A percentile compares a stretch with the other conserved stretches of the same genome.
phyloP scores from a whole-genome alignment of 1,139 yeast genomes.

The Tardiomyces digboiensis region DNA sequence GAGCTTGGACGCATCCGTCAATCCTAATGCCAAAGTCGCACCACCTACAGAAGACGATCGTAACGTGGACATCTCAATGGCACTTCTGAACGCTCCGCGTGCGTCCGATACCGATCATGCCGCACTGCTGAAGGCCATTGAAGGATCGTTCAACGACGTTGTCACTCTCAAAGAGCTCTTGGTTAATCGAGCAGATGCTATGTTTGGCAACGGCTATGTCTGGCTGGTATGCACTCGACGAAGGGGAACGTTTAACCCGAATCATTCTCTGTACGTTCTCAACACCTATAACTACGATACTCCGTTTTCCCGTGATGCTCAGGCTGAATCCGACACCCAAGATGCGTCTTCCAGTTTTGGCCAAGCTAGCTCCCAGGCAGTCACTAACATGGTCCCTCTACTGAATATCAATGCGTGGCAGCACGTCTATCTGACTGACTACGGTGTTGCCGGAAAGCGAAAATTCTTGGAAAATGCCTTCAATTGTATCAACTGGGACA shows the following conservation, averaged over 20 bases:
- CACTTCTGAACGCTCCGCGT: conserved; percentile 14
- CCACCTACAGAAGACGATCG: conserved; percentile 4
- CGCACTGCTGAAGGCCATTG: conserved; percentile 14
- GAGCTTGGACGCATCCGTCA: conserved; percentile 36
- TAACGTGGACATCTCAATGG: conserved; percentile 15
- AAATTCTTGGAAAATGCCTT: conserved; percentile 68
- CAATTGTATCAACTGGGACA: conserved; percentile 83
- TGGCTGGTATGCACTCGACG: conserved; percentile 54
- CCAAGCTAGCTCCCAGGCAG: conserved; percentile 1
- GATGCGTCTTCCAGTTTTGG: not conserved
- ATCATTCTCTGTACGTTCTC: conserved; percentile 52
- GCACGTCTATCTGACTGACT: conserved; percentile 72
- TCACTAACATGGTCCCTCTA: conserved; percentile 54
- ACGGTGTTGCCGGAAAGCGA: conserved; percentile 73
- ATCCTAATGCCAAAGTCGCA: conserved; percentile 14
- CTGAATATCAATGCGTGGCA: conserved; percentile 83
- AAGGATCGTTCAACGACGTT: conserved; percentile 29
- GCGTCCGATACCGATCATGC: conserved; percentile 3
- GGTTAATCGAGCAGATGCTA: conserved; percentile 49
- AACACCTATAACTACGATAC: conserved; percentile 82
- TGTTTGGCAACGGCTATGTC: conserved; percentile 77
- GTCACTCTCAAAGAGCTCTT: conserved; percentile 48
- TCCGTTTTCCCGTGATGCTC: conserved; percentile 43
- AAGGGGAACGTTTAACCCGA: conserved; percentile 26
- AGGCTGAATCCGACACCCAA: conserved; percentile 21